phyloP scores from a whole-genome alignment of 345 rosid species.

The Mallotus nudiflorus region DNA sequence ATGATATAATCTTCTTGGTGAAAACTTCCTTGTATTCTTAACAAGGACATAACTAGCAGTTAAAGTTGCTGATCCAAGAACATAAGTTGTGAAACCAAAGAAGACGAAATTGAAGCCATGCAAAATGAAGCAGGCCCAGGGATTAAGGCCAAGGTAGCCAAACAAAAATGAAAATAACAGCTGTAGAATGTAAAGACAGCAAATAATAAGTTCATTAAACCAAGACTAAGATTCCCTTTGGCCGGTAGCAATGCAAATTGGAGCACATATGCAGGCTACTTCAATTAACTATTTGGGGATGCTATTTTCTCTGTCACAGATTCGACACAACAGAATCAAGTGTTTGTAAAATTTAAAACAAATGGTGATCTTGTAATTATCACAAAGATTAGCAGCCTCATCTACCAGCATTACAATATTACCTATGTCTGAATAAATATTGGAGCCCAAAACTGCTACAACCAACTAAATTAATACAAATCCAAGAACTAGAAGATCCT shows the following conservation, averaged over 20 bases:
- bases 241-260: too few relatives aligned
- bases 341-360: neutral
- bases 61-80: neutral
- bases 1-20: neutral
- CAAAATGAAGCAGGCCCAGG: neutral
- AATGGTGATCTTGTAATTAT: neutral
- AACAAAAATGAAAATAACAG: neutral
- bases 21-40: neutral
- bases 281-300: neutral
- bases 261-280: too few relatives aligned
- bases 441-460: neutral
- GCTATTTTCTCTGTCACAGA: neutral
- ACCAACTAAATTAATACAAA: neutral
- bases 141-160: neutral
- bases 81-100: neutral
- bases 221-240: too few relatives aligned
- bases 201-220: neutral
- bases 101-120: neutral
- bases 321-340: neutral
- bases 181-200: neutral
- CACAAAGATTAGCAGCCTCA: neutral
- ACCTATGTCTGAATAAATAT: neutral
- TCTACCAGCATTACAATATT: neutral
- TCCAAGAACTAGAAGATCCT: neutral
- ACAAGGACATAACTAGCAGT: neutral